Percentiles rank a stretch among this genome's conserved stretches.
These are phyloP conservation scores for Amylostereum areolatum DNA, from an alignment of 1,284 basidiomycete species.

Conservation along the genomic window DNA sequence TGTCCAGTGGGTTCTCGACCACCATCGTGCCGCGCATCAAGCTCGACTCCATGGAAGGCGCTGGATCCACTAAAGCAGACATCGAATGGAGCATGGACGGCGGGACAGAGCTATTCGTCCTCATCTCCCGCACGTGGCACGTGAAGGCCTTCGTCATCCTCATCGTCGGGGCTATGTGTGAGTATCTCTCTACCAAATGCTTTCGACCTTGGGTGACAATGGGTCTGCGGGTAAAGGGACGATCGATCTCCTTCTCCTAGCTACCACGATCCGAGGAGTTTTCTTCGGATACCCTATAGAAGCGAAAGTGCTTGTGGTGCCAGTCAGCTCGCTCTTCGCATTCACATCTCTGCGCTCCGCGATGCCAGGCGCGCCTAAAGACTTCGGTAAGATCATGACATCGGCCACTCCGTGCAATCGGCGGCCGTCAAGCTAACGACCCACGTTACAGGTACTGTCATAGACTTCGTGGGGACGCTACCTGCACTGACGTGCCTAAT, in stretches of 20 bases:
- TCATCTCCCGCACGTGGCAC: background rate
- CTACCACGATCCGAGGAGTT: background rate
- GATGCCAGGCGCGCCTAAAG: slow-evolving; percentile 7
- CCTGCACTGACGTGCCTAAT: background rate
- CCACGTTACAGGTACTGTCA: no score
- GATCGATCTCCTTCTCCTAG: background rate
- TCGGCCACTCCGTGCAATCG: background rate
- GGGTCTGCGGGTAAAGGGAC: no score
- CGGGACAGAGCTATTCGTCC: background rate
- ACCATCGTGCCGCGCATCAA: background rate
- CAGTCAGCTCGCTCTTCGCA: slow-evolving; percentile 8
- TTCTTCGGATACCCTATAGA: background rate
- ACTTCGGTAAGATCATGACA: slow-evolving; percentile 6
- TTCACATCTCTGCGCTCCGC: slow-evolving; percentile 3
- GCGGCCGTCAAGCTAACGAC: background rate
- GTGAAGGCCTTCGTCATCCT: slow-evolving; percentile 1
- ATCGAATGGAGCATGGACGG: background rate
- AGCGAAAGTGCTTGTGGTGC: background rate
- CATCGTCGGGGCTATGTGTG: slow-evolving; percentile 5
- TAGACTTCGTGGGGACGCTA: slow-evolving; percentile 10
- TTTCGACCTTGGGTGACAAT: no score
- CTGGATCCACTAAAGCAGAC: background rate
- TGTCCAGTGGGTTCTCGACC: background rate
- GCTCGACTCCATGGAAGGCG: background rate
- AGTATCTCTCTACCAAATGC: background rate